Evolutionary conservation across 2,329 filamentous ascomycete species (phyloP).

Genomic region (Colletotrichum sp.): DNA sequence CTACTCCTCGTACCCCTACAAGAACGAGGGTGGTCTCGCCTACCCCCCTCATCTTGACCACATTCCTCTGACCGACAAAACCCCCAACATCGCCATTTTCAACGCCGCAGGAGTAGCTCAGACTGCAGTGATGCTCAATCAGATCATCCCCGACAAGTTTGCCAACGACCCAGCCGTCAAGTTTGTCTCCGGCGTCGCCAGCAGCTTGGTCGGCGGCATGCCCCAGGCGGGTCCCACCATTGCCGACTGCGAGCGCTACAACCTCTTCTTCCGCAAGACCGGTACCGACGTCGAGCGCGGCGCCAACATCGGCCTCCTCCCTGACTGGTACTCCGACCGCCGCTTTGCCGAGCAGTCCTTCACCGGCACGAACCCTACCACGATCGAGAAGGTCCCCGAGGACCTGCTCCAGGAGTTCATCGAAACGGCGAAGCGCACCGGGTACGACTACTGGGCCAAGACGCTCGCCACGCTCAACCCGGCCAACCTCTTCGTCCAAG

Average conservation of each 20-base stretch:
- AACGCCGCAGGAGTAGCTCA: conserved; percentile 33
- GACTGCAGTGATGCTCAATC: conserved; percentile 32
- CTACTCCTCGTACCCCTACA: conserved; percentile 25
- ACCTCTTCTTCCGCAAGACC: conserved; percentile 36
- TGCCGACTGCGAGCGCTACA: conserved; percentile 33
- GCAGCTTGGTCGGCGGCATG: conserved; percentile 28
- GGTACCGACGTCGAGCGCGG: conserved; percentile 38
- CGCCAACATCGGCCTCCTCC: conserved; percentile 35
- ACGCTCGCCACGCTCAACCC: conserved; percentile 30
- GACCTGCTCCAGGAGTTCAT: conserved; percentile 38
- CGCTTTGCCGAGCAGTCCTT: conserved; percentile 50
- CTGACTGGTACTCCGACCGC: conserved; percentile 27
- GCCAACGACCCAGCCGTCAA: conserved; percentile 31
- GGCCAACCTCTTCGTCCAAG: conserved; percentile 43
- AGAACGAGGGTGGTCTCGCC: conserved; percentile 29
- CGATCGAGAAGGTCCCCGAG: conserved; percentile 43
- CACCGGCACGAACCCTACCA: conserved; percentile 48
- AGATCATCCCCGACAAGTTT: conserved; percentile 35
- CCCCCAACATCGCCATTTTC: conserved; percentile 33
- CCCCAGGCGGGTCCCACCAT: conserved; percentile 34
- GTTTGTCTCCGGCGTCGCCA: conserved; percentile 30
- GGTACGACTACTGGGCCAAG: conserved; percentile 36
- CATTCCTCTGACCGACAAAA: conserved; percentile 29
- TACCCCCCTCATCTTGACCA: conserved; percentile 36
- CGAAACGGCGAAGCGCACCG: conserved; percentile 34